Percentiles rank a stretch among this genome's conserved stretches.
Conservation (phyloP, 2,329 filamentous ascomycete species). For the Teratosphaeria epicoccoides region DNA sequence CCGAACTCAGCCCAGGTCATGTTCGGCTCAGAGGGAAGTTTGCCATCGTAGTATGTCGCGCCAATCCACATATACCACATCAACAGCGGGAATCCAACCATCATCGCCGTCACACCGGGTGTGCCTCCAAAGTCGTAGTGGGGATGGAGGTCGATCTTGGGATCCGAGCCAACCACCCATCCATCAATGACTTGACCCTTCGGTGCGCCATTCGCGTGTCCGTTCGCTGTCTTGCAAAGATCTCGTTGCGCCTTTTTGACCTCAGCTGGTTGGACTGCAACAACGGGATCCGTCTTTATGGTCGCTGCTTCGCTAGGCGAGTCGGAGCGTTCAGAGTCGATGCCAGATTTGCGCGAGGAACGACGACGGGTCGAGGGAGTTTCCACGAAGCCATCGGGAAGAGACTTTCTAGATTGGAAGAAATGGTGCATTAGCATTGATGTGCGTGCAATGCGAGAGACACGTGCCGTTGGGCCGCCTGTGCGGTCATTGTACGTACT, state of each 20-base stretch:
- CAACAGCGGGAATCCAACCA: slow-evolving; percentile 82
- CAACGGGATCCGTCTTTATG: slow-evolving; percentile 7
- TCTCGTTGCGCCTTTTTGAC: slow-evolving; percentile 7
- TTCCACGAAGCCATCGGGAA: slow-evolving; percentile 37
- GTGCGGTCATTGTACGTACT: slow-evolving; percentile 24
- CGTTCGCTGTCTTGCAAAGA: slow-evolving; percentile 10
- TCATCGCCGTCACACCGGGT: slow-evolving; percentile 68
- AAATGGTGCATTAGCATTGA: not conserved
- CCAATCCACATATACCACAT: slow-evolving; percentile 99
- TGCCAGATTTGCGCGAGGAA: slow-evolving; percentile 31
- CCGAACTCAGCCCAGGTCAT: slow-evolving; percentile 57
- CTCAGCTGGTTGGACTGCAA: slow-evolving; percentile 4
- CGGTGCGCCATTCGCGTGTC: slow-evolving; percentile 25
- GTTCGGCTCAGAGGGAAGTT: slow-evolving; percentile 49
- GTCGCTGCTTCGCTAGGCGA: slow-evolving; percentile 18
- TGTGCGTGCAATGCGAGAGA: not conserved
- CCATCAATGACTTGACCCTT: slow-evolving; percentile 32
- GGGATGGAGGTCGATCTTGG: slow-evolving; percentile 36
- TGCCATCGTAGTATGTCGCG: slow-evolving; percentile 81
- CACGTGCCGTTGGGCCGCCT: not conserved
- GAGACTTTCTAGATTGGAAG: slow-evolving; percentile 23
- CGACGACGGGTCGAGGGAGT: slow-evolving; percentile 33
- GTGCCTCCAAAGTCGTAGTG: slow-evolving; percentile 79
- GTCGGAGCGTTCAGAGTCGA: slow-evolving; percentile 27
- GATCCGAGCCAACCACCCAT: slow-evolving; percentile 27